These are phyloP conservation scores for Apiotrichum laibachii DNA, from an alignment of 1,284 basidiomycete genomes.

Conservation along the genomic window DNA sequence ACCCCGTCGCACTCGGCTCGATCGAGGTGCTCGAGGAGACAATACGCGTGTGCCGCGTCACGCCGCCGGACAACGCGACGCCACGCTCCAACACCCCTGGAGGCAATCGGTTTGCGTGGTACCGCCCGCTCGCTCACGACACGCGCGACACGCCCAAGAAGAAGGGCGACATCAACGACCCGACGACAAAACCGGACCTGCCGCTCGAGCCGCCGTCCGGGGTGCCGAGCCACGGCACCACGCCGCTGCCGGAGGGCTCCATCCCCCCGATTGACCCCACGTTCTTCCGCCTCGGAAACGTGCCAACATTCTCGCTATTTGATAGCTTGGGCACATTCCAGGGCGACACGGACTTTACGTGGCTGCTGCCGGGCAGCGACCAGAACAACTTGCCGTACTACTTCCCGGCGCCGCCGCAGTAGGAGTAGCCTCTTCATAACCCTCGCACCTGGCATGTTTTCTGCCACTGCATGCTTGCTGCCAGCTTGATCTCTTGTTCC, in stretches of 20 bases:
- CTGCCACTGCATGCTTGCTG: too few relatives aligned
- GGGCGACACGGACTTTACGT: slow-evolving; percentile 7
- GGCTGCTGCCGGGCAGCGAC: slow-evolving; percentile 5
- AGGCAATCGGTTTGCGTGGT: slow-evolving; percentile 9
- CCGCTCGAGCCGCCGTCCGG: not conserved
- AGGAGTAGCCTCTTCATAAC: too few relatives aligned
- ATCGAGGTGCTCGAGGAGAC: slow-evolving; percentile 24
- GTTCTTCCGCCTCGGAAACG: slow-evolving; percentile 5
- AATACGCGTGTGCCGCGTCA: slow-evolving; percentile 14
- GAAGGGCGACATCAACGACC: not conserved
- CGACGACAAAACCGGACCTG: not conserved
- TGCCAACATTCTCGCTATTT: slow-evolving; percentile 4
- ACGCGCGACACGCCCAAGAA: not conserved
- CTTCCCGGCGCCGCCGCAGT: not conserved
- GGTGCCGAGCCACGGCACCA: not conserved
- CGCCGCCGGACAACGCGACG: not conserved
- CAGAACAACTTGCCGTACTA: slow-evolving; percentile 3
- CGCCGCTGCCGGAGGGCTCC: not conserved
- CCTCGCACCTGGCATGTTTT: too few relatives aligned
- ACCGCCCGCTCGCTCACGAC: slow-evolving; percentile 9
- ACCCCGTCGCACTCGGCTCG: slow-evolving; percentile 21
- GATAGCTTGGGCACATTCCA: not conserved
- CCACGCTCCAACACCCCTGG: not conserved
- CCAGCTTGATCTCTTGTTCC: too few relatives aligned
- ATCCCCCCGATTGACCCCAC: slow-evolving; percentile 2